Percentiles rank a stretch among this genome's conserved stretches.
phyloP scores from a whole-genome alignment of 2,329 filamentous ascomycete genomes.

The Akanthomyces muscarius region DNA sequence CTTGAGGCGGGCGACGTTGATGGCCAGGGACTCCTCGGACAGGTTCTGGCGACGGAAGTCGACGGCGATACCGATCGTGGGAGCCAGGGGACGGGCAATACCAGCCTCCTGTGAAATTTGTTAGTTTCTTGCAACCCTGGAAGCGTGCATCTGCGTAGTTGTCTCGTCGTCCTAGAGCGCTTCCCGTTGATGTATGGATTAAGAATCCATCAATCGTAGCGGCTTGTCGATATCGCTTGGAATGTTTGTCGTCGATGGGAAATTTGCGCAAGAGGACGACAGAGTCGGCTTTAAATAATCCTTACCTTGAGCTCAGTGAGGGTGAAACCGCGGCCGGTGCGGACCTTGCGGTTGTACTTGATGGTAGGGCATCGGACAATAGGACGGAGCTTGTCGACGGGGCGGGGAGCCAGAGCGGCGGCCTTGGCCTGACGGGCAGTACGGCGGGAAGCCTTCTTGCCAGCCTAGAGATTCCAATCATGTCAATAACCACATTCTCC shows the following conservation, averaged over 20 bases:
- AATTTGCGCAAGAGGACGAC: background rate
- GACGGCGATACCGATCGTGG: conserved; percentile 95
- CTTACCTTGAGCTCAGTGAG: conserved; percentile 95
- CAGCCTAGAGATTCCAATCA: conserved; percentile 59
- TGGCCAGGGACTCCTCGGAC: conserved; percentile 87
- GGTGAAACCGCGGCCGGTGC: conserved; percentile 96
- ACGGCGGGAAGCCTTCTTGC: conserved; percentile 91
- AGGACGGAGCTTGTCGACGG: conserved; percentile 94
- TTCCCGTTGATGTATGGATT: background rate
- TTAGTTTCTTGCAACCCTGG: conserved; percentile 28
- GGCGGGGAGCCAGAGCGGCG: conserved; percentile 89
- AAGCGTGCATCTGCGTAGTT: background rate
- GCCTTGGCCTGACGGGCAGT: conserved; percentile 92
- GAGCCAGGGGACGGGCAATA: conserved; percentile 88
- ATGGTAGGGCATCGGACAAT: conserved; percentile 95
- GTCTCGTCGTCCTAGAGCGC: background rate
- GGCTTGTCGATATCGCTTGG: background rate
- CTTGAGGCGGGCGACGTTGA: conserved; percentile 97
- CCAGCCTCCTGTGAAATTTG: conserved; percentile 73
- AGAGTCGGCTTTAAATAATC: background rate
- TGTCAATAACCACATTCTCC: conserved; percentile 33
- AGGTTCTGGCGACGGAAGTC: conserved; percentile 96
- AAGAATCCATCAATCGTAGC: background rate
- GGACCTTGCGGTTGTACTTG: conserved; percentile 98
- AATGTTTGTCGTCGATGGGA: background rate